Conservation (phyloP, 2,329 filamentous ascomycete genomes). For the Endothia cerciana region DNA sequence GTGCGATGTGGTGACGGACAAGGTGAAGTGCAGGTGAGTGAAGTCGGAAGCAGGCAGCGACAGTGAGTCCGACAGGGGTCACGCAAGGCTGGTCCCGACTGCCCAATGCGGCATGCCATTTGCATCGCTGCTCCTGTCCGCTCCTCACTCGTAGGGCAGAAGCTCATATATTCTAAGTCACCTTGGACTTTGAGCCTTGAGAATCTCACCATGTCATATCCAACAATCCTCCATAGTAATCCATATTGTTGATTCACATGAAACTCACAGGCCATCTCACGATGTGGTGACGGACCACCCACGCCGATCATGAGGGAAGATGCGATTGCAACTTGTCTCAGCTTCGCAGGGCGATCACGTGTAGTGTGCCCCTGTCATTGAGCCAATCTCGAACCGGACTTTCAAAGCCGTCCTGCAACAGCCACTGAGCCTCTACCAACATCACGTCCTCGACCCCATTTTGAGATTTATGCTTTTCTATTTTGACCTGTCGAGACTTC, state of each 20-base stretch:
- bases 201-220: no score
- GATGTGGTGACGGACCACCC: neutral
- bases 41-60: slow-evolving; percentile 15
- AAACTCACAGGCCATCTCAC: neutral
- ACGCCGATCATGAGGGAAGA: neutral
- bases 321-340: slow-evolving; percentile 13
- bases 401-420: neutral
- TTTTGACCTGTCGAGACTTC: no score
- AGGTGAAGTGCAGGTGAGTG: slow-evolving; percentile 14
- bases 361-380: neutral
- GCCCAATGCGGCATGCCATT: slow-evolving; percentile 18
- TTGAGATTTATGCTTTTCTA: no score
- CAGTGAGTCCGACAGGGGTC: slow-evolving; percentile 9
- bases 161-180: neutral
- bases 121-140: slow-evolving; percentile 10
- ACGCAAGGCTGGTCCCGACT: slow-evolving; percentile 22
- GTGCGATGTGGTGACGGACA: neutral
- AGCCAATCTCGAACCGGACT: neutral
- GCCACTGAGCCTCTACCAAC: neutral
- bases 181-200: neutral
- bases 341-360: slow-evolving; percentile 11
- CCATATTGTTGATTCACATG: neutral
- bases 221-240: no score
- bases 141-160: neutral
- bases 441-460: no score